Evolutionary conservation across 352 stramenopile genomes (phyloP).

Genomic region (Globisporangium middletonii): DNA sequence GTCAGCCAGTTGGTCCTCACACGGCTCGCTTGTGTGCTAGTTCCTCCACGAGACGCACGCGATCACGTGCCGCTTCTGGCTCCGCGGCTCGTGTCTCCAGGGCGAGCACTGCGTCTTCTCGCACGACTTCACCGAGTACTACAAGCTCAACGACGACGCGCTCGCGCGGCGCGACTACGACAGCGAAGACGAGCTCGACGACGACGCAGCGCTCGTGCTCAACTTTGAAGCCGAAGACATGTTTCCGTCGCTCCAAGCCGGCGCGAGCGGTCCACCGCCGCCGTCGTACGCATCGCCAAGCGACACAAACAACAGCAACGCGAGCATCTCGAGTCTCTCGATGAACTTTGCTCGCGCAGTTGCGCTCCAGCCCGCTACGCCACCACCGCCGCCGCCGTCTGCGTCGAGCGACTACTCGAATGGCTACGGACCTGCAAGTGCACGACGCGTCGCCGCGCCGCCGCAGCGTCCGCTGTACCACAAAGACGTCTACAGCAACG

Average conservation of each 20-base stretch:
- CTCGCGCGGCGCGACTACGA: slow-evolving; percentile 56
- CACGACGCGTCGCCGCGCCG: slow-evolving; percentile 11
- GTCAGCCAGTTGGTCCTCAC: not conserved
- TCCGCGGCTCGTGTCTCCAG: slow-evolving; percentile 75
- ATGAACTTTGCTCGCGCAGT: slow-evolving; percentile 82
- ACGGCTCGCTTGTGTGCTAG: slow-evolving; percentile 20
- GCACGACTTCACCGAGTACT: slow-evolving; percentile 76
- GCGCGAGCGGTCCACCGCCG: slow-evolving; percentile 4
- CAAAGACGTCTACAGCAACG: slow-evolving; percentile 33
- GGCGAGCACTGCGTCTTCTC: slow-evolving; percentile 76
- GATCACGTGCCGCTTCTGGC: slow-evolving; percentile 84
- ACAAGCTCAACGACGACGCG: slow-evolving; percentile 44
- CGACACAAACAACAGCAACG: slow-evolving; percentile 13
- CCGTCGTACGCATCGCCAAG: slow-evolving; percentile 1
- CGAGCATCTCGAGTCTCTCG: slow-evolving; percentile 24
- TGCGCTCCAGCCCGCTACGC: slow-evolving; percentile 35
- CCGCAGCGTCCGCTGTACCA: slow-evolving; percentile 45
- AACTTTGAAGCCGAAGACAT: slow-evolving; percentile 73
- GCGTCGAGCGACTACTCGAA: not conserved
- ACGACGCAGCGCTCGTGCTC: slow-evolving; percentile 24
- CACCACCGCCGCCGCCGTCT: not conserved
- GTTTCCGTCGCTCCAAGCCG: slow-evolving; percentile 66
- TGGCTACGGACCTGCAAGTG: slow-evolving; percentile 12
- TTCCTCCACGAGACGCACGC: slow-evolving; percentile 82
- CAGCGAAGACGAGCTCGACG: slow-evolving; percentile 66